Conservation (phyloP, 306 rosid species). For the Prunus mira region DNA sequence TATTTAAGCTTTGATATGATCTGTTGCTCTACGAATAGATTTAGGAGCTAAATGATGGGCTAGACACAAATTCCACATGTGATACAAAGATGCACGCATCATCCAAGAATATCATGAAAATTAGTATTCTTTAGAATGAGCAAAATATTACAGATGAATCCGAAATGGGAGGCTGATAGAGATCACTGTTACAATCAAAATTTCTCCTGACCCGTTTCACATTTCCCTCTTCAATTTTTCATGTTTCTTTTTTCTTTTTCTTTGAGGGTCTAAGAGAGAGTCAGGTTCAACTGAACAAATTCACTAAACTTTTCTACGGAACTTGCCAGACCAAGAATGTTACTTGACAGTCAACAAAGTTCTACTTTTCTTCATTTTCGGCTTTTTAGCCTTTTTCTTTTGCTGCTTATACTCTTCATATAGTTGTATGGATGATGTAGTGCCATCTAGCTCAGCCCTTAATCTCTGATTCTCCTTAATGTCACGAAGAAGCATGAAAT, state of each 20-base stretch:
- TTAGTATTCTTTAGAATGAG: neutral
- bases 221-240: no score
- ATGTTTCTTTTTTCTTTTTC: no score
- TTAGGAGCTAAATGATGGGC: no score
- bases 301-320: constrained; percentile 3
- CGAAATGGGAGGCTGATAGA: neutral
- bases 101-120: no score
- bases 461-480: constrained; percentile 72
- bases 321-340: neutral
- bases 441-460: constrained; percentile 60
- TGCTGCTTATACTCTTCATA: constrained; percentile 67
- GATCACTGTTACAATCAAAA: neutral
- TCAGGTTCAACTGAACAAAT: neutral
- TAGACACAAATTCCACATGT: no score
- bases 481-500: constrained; percentile 62
- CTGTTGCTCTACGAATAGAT: no score
- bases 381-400: constrained; percentile 33
- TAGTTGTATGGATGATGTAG: constrained; percentile 45
- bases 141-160: neutral
- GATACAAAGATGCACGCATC: no score
- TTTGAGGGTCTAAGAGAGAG: no score
- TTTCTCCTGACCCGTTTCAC: no score
- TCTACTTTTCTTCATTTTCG: constrained; percentile 20
- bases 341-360: neutral
- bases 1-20: no score